These are phyloP conservation scores for Agrocybe chaxingu DNA, from an alignment of 768 basidiomycete genomes.

Conservation along the genomic window DNA sequence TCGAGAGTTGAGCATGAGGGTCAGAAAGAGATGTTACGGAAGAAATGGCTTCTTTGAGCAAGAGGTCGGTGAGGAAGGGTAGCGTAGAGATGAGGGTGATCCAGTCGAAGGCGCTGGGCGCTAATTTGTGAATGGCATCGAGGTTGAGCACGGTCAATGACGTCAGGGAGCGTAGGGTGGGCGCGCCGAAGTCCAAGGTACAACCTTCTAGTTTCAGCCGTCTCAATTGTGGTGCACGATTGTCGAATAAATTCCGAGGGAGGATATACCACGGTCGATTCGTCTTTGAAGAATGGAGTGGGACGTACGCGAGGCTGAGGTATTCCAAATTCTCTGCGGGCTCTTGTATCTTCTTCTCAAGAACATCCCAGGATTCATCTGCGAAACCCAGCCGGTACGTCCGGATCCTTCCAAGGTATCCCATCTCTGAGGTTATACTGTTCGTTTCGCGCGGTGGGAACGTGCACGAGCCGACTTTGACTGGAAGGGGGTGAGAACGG, in stretches of 20 bases:
- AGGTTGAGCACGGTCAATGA: conserved; percentile 12
- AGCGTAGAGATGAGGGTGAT: conserved; percentile 7
- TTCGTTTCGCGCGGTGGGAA: conserved; percentile 1
- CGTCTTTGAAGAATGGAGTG: background rate
- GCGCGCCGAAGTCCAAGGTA: conserved; percentile 11
- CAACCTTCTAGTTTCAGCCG: conserved; percentile 13
- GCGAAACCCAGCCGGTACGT: conserved; percentile 11
- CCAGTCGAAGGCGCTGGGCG: conserved; percentile 16
- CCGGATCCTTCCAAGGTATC: conserved; percentile 12
- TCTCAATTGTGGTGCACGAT: conserved; percentile 11
- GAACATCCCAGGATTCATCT: conserved; percentile 9
- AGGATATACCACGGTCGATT: conserved; percentile 2
- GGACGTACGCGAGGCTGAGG: conserved; percentile 8
- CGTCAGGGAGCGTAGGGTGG: conserved; percentile 10
- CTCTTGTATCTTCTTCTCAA: conserved; percentile 5
- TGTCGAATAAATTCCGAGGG: conserved; percentile 10
- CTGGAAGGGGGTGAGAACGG: conserved; percentile 14
- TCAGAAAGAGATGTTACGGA: background rate
- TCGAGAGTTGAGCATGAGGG: background rate
- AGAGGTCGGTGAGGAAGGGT: conserved; percentile 11
- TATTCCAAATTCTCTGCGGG: conserved; percentile 10
- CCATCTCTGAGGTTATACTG: conserved; percentile 8
- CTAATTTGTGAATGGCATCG: background rate
- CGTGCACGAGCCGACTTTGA: conserved; percentile 7
- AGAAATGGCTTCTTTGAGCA: conserved; percentile 13